Evolutionary conservation across 176 grass and related monocot genomes (phyloP).

Genomic region (Lolium perenne): DNA sequence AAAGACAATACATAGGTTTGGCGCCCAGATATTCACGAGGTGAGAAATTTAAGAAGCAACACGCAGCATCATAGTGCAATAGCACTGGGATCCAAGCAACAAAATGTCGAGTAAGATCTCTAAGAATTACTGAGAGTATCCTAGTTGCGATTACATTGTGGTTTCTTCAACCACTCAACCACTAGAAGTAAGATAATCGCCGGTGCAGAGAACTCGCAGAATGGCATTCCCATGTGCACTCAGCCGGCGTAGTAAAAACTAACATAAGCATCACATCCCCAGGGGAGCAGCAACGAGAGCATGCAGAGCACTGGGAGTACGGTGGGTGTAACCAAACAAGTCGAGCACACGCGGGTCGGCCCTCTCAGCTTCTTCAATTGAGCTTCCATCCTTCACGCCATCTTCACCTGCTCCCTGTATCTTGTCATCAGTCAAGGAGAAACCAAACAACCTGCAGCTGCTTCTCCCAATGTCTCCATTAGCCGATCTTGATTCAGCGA

Average conservation of each 20-base stretch:
- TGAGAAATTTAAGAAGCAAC: neutral
- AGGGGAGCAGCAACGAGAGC: conserved; percentile 58
- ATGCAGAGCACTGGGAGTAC: conserved; percentile 42
- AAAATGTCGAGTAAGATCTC: neutral
- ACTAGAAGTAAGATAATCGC: neutral
- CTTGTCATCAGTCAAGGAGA: conserved; percentile 69
- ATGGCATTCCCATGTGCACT: neutral
- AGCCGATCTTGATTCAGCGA: conserved; percentile 11
- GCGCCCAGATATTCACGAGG: no score
- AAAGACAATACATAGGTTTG: neutral
- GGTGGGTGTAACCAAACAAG: conserved; percentile 46
- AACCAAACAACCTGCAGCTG: conserved; percentile 80
- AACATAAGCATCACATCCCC: conserved; percentile 44
- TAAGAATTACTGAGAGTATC: neutral
- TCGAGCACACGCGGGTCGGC: conserved; percentile 41
- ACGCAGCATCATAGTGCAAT: neutral
- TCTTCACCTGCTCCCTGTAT: conserved; percentile 46
- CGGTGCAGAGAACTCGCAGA: neutral
- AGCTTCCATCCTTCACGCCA: conserved; percentile 30
- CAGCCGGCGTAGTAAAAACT: neutral
- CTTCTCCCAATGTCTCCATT: conserved; percentile 13
- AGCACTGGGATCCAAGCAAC: neutral
- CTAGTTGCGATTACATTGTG: neutral
- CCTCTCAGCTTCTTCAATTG: neutral
- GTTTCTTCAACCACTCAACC: neutral